Percentiles rank a stretch among this genome's conserved stretches.
These are phyloP conservation scores for Aphanomyces stellatus DNA, from an alignment of 352 stramenopile species.

Conservation along the genomic window DNA sequence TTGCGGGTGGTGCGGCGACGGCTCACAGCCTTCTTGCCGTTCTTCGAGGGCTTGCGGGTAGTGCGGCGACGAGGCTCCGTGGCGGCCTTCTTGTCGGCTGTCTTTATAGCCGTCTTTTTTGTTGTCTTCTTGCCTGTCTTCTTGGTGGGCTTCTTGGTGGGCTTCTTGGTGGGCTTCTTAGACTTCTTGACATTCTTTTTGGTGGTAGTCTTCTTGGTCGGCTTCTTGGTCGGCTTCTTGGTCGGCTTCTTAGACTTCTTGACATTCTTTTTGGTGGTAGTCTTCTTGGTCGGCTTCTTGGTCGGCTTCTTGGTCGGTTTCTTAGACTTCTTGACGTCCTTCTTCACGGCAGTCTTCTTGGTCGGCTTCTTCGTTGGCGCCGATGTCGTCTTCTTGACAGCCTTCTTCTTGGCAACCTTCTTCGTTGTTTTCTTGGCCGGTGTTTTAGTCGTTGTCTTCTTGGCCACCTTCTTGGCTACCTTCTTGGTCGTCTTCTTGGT, in stretches of 20 bases:
- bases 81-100: neutral
- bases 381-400: neutral
- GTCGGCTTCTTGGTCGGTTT: neutral
- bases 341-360: neutral
- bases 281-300: neutral
- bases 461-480: neutral
- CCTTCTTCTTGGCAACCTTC: neutral
- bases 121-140: neutral
- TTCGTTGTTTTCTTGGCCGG: neutral
- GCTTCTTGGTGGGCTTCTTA: neutral
- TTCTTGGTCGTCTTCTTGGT: neutral
- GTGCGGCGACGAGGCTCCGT: too few species aligned
- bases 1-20: too few species aligned
- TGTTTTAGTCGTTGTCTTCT: neutral
- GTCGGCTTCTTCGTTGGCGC: neutral
- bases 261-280: neutral
- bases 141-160: neutral
- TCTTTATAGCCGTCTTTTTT: neutral
- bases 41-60: neutral
- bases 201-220: neutral
- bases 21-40: too few species aligned
- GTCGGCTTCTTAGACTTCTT: neutral
- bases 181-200: neutral
- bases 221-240: neutral
- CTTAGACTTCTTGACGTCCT: neutral